Conservation (phyloP, 345 rosid species). For the Heritiera littoralis region DNA sequence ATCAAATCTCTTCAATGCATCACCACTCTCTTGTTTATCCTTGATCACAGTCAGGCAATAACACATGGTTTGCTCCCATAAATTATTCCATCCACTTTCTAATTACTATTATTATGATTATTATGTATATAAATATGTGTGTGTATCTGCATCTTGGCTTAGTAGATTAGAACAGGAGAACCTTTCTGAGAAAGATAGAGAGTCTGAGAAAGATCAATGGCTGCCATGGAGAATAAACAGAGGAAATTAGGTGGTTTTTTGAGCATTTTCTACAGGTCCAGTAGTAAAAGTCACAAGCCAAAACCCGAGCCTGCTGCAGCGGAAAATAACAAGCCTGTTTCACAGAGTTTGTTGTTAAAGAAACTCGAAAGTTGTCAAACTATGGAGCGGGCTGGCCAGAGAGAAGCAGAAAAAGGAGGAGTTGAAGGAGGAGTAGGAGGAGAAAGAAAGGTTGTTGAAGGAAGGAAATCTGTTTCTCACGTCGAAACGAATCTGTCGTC, state of each 20-base stretch:
- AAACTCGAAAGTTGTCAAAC: conserved; percentile 29
- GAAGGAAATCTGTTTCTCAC: conserved; percentile 78
- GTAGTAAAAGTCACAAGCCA: conserved; percentile 20
- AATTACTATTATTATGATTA: neutral
- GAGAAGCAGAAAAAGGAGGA: neutral
- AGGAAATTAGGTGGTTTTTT: conserved; percentile 5
- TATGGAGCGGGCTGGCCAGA: neutral
- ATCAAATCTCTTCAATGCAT: neutral
- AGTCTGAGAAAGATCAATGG: neutral
- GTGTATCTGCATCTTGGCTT: neutral
- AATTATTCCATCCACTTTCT: conserved; percentile 2
- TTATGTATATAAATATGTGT: neutral
- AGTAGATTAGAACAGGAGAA: neutral
- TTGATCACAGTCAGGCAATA: conserved; percentile 7
- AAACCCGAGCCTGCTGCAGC: conserved; percentile 24
- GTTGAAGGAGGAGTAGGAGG: neutral
- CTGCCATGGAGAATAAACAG: conserved; percentile 13
- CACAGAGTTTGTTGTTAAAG: conserved; percentile 27
- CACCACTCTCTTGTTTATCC: conserved; percentile 3
- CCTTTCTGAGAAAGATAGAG: neutral
- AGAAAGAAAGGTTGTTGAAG: conserved; percentile 39
- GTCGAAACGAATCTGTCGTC: conserved; percentile 63
- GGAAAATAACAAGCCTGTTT: conserved; percentile 24
- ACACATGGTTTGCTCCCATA: conserved; percentile 19
- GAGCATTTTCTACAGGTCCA: conserved; percentile 31